Base-by-base conservation (phyloP, 2,329 filamentous ascomycete genomes). In the Penicillium sp. region DNA sequence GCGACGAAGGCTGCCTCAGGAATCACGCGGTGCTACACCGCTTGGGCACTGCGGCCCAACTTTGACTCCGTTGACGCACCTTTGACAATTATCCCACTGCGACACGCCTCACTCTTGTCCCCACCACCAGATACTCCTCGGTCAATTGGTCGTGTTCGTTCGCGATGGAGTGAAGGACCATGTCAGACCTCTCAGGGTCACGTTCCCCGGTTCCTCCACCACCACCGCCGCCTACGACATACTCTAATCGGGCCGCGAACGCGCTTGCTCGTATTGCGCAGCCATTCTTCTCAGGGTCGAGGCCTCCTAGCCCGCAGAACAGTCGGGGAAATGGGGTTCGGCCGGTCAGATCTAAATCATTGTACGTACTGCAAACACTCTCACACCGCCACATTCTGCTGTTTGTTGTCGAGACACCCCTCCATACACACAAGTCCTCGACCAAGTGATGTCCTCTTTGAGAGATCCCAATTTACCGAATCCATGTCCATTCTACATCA, bases 241-340 rank as follows among this genome's bases (percentile, higher is more conserved):
- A 74, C 60, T 67, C 70, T 28, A 66, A 69, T 51, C 68, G 71
- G 49, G 72, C 72, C 38, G 72, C 72, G 51, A 73, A 65, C 60
- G 72, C 72, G 48, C 58, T 75, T 43, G 75, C 76, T 55, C 72
- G 77, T 56, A 74, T 80, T 54, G 75, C 76, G 42, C 76, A 79
- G 60, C 75, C 76, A 18, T 76, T 79, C 62, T 72, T 76, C 48
- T 77, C 76, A 47, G 76, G 71, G 56, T 77, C 76, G 52, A 70
- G 77, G 40, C 76, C 77, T 32, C 72, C 77, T 38, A 80, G 75
- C 61, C 73, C 75, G 49, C 74, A 77, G 58, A 68, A 70, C 44
- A 52, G 46, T 50, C 52, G 57, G 39, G 48, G 57, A 45, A 57
- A 60, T 59, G 56, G 58, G 45, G 54, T 61, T 50, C 65, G 65